A percentile compares a stretch with the other conserved stretches of the same genome.
Evolutionary conservation across 202 grass and related monocot genomes (phyloP).

Genomic region (Dendrocalamus latiflorus): DNA sequence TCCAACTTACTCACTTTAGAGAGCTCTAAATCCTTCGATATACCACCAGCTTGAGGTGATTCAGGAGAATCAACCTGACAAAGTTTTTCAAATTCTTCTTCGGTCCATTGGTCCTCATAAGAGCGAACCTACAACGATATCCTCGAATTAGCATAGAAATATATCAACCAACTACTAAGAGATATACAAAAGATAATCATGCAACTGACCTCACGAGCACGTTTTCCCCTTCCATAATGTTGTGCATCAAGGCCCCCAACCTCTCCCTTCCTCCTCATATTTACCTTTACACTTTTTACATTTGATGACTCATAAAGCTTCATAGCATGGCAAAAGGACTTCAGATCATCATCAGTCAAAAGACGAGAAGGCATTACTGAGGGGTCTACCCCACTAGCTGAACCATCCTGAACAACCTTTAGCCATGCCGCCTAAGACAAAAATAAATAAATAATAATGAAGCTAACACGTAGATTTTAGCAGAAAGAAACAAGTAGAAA

Average conservation of each 20-base stretch:
- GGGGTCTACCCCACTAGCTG: constrained; percentile 42
- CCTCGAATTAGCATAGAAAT: no score
- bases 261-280: no score
- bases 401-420: constrained; percentile 62
- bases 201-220: no score
- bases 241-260: no score
- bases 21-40: constrained; percentile 49
- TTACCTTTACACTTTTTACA: no score
- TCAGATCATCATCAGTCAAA: constrained; percentile 83
- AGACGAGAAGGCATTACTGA: constrained; percentile 74
- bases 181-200: not conserved
- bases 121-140: no score
- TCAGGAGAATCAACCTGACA: no score
- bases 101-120: no score
- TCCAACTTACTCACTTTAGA: constrained; percentile 44
- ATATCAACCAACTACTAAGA: not conserved
- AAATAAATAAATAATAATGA: not conserved
- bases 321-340: constrained; percentile 81
- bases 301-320: constrained; percentile 75
- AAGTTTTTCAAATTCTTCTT: no score
- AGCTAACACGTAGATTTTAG: not conserved
- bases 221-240: no score
- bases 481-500: not conserved
- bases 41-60: constrained; percentile 38
- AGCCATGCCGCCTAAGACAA: constrained; percentile 58